phyloP scores from a whole-genome alignment of 495 filamentous ascomycete genomes.

The Poronia punctata region DNA sequence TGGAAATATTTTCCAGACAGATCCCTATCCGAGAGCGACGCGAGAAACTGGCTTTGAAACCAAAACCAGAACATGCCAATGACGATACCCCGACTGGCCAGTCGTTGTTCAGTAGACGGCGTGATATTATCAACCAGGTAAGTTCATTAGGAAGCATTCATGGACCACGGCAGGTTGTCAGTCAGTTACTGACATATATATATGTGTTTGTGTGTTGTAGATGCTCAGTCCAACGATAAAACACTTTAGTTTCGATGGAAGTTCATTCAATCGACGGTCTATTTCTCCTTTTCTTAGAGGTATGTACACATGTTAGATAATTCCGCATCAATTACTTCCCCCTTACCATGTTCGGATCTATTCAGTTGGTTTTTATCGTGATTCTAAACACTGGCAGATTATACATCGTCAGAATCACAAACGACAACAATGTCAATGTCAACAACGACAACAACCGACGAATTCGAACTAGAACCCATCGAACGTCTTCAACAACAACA shows the following conservation, averaged over 20 bases:
- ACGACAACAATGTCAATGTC: conserved; percentile 8
- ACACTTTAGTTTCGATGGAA: conserved; percentile 19
- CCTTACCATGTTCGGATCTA: too few species aligned
- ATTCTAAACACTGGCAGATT: too few species aligned
- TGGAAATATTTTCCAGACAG: conserved; percentile 18
- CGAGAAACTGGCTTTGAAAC: conserved; percentile 13
- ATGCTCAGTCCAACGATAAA: conserved; percentile 18
- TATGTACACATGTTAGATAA: too few species aligned
- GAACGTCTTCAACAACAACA: too few species aligned
- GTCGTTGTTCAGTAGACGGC: conserved; percentile 13
- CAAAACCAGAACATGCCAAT: conserved; percentile 7
- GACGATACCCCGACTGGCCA: conserved; percentile 12
- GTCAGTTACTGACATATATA: not conserved
- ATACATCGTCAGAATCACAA: conserved; percentile 2
- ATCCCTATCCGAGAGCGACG: conserved; percentile 13
- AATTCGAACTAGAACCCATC: too few species aligned
- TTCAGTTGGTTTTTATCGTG: too few species aligned
- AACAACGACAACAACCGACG: conserved; percentile 3
- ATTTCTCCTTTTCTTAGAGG: conserved; percentile 12
- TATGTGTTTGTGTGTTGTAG: too few species aligned
- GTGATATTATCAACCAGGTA: conserved; percentile 21
- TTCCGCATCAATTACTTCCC: too few species aligned
- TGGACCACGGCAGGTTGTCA: not conserved
- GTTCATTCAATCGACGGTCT: conserved; percentile 10
- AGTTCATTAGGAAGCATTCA: too few species aligned